A percentile compares a stretch with the other conserved stretches of the same genome.
phyloP scores from a whole-genome alignment of 768 basidiomycete species.

The Xerocomus brunneocitrinus region DNA sequence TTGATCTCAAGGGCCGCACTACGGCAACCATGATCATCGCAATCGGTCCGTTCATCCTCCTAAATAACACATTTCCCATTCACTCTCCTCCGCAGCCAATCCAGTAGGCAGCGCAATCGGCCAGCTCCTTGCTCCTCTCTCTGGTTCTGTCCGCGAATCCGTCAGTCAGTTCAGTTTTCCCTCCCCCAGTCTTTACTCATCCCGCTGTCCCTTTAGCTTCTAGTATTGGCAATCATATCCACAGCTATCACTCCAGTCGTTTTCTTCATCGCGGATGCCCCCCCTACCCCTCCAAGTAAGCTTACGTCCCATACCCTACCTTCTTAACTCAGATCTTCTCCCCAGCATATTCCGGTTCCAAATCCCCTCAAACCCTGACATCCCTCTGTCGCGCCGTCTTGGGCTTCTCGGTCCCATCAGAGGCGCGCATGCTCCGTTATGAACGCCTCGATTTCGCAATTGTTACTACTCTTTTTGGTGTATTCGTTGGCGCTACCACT shows the following conservation, averaged over 20 bases:
- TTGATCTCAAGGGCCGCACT: constrained; percentile 67
- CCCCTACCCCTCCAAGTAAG: constrained; percentile 78
- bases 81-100: constrained; percentile 44
- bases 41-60: constrained; percentile 30
- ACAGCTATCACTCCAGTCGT: constrained; percentile 56
- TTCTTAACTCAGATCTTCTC: not conserved
- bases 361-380: constrained; percentile 46
- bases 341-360: constrained; percentile 65
- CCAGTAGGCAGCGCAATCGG: constrained; percentile 71
- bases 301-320: not conserved
- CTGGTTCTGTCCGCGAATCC: constrained; percentile 50
- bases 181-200: not conserved
- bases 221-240: constrained; percentile 67
- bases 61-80: not conserved
- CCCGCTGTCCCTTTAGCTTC: constrained; percentile 40
- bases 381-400: constrained; percentile 53
- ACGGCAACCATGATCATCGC: constrained; percentile 69
- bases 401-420: constrained; percentile 38
- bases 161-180: constrained; percentile 36
- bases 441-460: constrained; percentile 73
- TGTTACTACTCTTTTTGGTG: constrained; percentile 55
- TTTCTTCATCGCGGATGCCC: constrained; percentile 54
- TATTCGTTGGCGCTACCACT: constrained; percentile 60
- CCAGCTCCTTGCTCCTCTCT: constrained; percentile 65
- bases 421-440: constrained; percentile 53